phyloP scores from a whole-genome alignment of 1,284 basidiomycete species.

The Rhizoctonia solani region DNA sequence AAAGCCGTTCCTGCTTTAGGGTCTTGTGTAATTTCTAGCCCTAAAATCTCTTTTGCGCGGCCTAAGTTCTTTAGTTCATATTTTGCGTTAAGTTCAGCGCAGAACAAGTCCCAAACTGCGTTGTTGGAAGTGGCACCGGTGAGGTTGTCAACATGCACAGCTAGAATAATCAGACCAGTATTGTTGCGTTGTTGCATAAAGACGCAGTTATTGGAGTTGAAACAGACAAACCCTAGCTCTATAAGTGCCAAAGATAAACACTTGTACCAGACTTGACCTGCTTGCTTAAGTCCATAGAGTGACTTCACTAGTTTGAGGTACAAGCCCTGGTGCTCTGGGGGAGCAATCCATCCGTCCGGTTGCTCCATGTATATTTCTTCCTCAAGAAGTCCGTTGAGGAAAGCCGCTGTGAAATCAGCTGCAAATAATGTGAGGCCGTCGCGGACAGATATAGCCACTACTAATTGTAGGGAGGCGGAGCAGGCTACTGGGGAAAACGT shows the following conservation, averaged over 20 bases:
- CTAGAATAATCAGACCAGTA: slow-evolving; percentile 26
- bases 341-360: background rate
- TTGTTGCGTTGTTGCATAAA: too few species aligned
- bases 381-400: slow-evolving; percentile 27
- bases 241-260: too few species aligned
- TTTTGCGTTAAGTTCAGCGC: too few species aligned
- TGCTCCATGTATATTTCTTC: slow-evolving; percentile 27
- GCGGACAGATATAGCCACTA: background rate
- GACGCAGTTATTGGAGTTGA: too few species aligned
- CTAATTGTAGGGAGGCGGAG: background rate
- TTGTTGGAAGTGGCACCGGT: slow-evolving; percentile 21
- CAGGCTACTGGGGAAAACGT: slow-evolving; percentile 17
- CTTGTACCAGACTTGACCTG: slow-evolving; percentile 11
- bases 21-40: too few species aligned
- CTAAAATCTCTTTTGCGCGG: too few species aligned
- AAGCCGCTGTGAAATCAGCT: slow-evolving; percentile 15
- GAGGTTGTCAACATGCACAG: slow-evolving; percentile 40
- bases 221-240: too few species aligned
- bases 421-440: background rate
- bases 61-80: too few species aligned
- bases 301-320: background rate
- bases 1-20: too few species aligned
- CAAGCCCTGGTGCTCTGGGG: background rate
- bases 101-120: background rate
- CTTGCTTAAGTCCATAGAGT: slow-evolving; percentile 30